Percentiles rank a stretch among this genome's conserved stretches.
phyloP scores from a whole-genome alignment of 2,329 filamentous ascomycete species.

The Ophiocordyceps camponoti-floridani region DNA sequence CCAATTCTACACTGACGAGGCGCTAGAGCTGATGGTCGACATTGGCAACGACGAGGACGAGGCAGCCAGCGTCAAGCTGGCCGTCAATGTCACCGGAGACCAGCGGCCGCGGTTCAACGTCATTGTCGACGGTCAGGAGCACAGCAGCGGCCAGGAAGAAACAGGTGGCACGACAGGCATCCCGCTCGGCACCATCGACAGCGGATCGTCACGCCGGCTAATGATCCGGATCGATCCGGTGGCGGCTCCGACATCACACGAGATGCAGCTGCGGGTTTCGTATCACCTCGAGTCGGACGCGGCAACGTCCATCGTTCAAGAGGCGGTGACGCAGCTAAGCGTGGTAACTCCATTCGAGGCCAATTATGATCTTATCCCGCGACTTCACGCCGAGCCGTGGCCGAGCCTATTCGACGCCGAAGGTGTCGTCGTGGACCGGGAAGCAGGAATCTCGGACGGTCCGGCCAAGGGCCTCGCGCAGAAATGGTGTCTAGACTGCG shows the following conservation, averaged over 20 bases:
- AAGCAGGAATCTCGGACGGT: slow-evolving; percentile 6
- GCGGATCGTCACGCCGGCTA: slow-evolving; percentile 22
- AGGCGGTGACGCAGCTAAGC: slow-evolving; percentile 46
- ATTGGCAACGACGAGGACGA: slow-evolving; percentile 73
- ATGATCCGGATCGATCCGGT: slow-evolving; percentile 32
- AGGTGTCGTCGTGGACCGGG: slow-evolving; percentile 17
- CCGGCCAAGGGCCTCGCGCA: slow-evolving; percentile 49
- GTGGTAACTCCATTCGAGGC: slow-evolving; percentile 79
- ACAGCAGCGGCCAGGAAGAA: slow-evolving; percentile 19
- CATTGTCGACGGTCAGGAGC: slow-evolving; percentile 15
- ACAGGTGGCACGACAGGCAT: slow-evolving; percentile 21
- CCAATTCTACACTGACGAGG: slow-evolving; percentile 77
- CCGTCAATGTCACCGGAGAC: slow-evolving; percentile 48
- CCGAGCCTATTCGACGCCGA: slow-evolving; percentile 66
- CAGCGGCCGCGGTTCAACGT: slow-evolving; percentile 28
- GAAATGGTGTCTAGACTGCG: slow-evolving; percentile 60
- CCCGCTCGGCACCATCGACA: slow-evolving; percentile 27
- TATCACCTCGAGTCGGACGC: slow-evolving; percentile 69
- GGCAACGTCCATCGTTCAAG: slow-evolving; percentile 66
- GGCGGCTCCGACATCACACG: slow-evolving; percentile 35
- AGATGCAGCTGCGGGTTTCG: slow-evolving; percentile 52
- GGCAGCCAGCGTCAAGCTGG: slow-evolving; percentile 52
- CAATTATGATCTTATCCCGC: slow-evolving; percentile 72
- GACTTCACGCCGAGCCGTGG: slow-evolving; percentile 64
- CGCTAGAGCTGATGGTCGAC: slow-evolving; percentile 47